Conservation (phyloP, 768 basidiomycete species). For the Pleurotus salmoneostramineus region DNA sequence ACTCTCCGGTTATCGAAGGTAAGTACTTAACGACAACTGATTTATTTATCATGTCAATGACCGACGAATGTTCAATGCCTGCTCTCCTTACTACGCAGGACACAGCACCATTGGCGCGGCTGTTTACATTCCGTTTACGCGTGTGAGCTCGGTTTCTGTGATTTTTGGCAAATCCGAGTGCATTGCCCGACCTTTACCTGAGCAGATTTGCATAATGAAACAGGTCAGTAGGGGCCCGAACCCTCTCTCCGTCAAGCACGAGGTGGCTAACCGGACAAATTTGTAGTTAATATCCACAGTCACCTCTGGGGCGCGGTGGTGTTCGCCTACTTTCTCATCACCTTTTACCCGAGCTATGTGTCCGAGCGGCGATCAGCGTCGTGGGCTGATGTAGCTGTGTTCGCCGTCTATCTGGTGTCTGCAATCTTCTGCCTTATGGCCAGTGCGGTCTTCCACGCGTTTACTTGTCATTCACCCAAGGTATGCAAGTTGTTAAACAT, state of each 20-base stretch:
- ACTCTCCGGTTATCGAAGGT: conserved; percentile 67
- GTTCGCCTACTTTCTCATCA: conserved; percentile 52
- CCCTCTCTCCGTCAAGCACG: neutral
- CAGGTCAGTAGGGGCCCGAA: conserved; percentile 36
- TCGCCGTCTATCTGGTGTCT: conserved; percentile 63
- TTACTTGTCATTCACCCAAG: conserved; percentile 66
- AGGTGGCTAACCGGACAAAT: neutral
- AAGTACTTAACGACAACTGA: conserved; percentile 4
- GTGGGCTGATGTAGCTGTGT: conserved; percentile 56
- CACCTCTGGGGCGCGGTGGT: conserved; percentile 70
- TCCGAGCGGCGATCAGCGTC: conserved; percentile 48
- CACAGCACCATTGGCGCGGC: conserved; percentile 57
- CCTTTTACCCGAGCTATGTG: conserved; percentile 50
- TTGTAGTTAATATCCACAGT: conserved; percentile 79
- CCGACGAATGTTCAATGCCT: neutral
- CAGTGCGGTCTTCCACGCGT: conserved; percentile 72
- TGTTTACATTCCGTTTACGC: conserved; percentile 62
- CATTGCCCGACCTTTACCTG: conserved; percentile 11
- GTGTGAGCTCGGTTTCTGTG: conserved; percentile 42
- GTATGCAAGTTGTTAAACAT: conserved; percentile 30
- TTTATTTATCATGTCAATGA: conserved; percentile 2
- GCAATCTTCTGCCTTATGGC: conserved; percentile 72
- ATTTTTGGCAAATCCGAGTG: conserved; percentile 13
- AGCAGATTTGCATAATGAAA: conserved; percentile 77
- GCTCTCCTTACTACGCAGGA: conserved; percentile 29